Evolutionary conservation across 305 asterid genomes (phyloP).

Genomic region (Rubia balearica): DNA sequence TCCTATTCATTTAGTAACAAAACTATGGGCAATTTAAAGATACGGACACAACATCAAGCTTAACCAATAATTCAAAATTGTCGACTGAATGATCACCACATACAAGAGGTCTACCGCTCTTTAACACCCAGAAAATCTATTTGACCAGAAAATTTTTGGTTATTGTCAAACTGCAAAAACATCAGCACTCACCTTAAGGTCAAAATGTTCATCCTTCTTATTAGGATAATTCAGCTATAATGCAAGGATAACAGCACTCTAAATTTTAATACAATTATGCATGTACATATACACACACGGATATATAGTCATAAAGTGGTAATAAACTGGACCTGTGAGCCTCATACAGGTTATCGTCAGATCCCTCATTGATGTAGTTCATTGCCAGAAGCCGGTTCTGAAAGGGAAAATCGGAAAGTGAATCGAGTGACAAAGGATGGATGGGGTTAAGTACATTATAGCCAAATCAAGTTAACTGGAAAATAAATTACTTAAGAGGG

Average conservation of each 20-base stretch:
- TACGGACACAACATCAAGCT: background rate
- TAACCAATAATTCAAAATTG: background rate
- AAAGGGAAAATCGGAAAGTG: slow-evolving; percentile 17
- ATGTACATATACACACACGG: background rate
- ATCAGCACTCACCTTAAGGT: background rate
- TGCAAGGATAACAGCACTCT: background rate
- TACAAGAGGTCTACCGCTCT: background rate
- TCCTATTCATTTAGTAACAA: background rate
- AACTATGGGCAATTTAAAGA: background rate
- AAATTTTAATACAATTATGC: background rate
- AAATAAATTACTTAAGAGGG: background rate
- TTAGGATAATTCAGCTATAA: background rate
- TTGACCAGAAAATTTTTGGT: background rate
- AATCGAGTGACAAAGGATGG: background rate
- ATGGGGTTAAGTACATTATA: background rate
- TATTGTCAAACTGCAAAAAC: background rate
- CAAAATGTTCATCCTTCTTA: background rate
- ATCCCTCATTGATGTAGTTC: slow-evolving; percentile 95
- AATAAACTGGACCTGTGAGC: slow-evolving; percentile 76
- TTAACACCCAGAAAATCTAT: background rate
- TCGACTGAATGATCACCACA: background rate
- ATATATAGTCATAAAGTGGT: slow-evolving; percentile 13
- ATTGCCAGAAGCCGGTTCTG: slow-evolving; percentile 99
- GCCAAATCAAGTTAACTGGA: background rate
- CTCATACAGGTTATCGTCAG: slow-evolving; percentile 68